Conservation (phyloP, 2,329 filamentous ascomycete species). For the Alternaria postmessia region DNA sequence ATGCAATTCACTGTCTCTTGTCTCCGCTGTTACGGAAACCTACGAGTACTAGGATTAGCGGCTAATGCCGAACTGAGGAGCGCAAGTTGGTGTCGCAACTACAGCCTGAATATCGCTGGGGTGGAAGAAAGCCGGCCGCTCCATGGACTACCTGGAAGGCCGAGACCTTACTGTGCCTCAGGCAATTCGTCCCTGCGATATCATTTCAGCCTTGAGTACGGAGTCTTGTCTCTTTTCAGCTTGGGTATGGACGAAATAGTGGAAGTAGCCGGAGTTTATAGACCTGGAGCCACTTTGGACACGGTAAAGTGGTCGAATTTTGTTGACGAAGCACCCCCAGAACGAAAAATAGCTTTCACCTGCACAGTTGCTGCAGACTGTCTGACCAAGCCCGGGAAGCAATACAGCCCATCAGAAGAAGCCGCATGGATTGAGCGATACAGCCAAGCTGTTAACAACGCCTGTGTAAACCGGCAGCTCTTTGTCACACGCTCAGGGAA, state of each 20-base stretch:
- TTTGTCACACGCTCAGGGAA: slow-evolving; percentile 9
- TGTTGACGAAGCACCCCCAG: too few relatives aligned
- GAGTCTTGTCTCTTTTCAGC: too few relatives aligned
- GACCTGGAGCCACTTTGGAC: too few relatives aligned
- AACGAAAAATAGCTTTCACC: too few relatives aligned
- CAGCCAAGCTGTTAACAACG: neutral
- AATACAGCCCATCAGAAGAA: neutral
- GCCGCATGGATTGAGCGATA: neutral
- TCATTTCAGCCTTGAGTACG: too few relatives aligned
- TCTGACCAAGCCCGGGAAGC: too few relatives aligned
- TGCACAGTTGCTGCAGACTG: too few relatives aligned
- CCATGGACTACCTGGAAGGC: neutral
- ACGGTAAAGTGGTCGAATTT: too few relatives aligned
- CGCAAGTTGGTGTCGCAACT: slow-evolving; percentile 18
- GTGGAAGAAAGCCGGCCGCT: neutral
- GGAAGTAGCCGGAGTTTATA: too few relatives aligned
- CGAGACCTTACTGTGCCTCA: neutral
- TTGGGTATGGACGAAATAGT: too few relatives aligned
- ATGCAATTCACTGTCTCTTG: slow-evolving; percentile 11
- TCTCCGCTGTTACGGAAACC: neutral
- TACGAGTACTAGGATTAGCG: slow-evolving; percentile 5
- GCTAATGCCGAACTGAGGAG: neutral
- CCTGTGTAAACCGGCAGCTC: slow-evolving; percentile 10
- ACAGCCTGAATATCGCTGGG: neutral
- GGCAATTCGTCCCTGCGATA: too few relatives aligned